Conservation (phyloP, 495 filamentous ascomycete genomes). For the Xylaria nigripes region DNA sequence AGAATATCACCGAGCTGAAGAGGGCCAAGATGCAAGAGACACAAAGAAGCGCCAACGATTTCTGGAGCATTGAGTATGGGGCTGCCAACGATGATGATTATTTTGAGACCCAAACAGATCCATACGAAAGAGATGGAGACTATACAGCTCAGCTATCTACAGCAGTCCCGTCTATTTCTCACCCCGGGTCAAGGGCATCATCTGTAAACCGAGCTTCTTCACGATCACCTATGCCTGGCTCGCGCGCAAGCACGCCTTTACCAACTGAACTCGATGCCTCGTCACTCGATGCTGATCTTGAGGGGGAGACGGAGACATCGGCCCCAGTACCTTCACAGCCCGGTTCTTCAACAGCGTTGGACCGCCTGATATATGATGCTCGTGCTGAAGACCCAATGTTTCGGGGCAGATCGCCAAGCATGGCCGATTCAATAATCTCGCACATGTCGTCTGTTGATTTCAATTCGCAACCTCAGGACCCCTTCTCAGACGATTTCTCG, state of each 20-base stretch:
- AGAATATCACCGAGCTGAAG: slow-evolving; percentile 48
- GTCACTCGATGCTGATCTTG: slow-evolving; percentile 23
- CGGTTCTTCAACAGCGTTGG: slow-evolving; percentile 50
- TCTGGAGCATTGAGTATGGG: slow-evolving; percentile 77
- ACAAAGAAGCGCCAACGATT: slow-evolving; percentile 43
- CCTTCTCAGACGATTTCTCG: slow-evolving; percentile 73
- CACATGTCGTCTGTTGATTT: slow-evolving; percentile 51
- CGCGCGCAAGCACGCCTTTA: slow-evolving; percentile 36
- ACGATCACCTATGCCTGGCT: slow-evolving; percentile 37
- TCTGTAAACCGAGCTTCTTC: slow-evolving; percentile 40
- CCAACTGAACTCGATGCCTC: slow-evolving; percentile 37
- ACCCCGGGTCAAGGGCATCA: slow-evolving; percentile 30
- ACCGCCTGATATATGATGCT: slow-evolving; percentile 68
- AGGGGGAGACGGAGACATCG: slow-evolving; percentile 40
- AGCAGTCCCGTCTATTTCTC: slow-evolving; percentile 22
- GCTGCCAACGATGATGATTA: slow-evolving; percentile 52
- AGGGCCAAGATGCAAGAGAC: slow-evolving; percentile 35
- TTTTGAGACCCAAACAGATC: slow-evolving; percentile 30
- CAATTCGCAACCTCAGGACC: slow-evolving; percentile 39
- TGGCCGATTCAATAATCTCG: slow-evolving; percentile 53
- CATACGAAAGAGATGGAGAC: slow-evolving; percentile 28
- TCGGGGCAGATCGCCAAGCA: slow-evolving; percentile 51
- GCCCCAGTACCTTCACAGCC: slow-evolving; percentile 38
- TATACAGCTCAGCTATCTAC: slow-evolving; percentile 13
- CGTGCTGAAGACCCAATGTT: slow-evolving; percentile 50